Evolutionary conservation across 768 basidiomycete genomes (phyloP).

Genomic region (Auricularia auricula-judae): DNA sequence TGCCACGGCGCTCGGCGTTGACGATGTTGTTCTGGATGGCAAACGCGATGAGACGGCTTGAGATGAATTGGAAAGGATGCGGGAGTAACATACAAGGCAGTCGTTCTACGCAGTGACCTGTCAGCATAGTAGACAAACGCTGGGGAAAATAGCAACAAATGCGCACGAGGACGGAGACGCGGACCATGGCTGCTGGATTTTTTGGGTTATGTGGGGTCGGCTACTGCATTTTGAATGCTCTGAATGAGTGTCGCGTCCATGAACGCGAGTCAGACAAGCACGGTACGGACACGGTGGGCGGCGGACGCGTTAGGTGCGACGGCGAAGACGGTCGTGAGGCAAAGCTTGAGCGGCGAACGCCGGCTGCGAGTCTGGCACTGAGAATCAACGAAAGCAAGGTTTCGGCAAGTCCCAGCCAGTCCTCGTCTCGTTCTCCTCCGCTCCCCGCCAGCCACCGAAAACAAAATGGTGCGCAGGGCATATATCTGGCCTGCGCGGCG

Average conservation of each 20-base stretch:
- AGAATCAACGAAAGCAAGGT: neutral
- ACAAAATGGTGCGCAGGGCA: conserved; percentile 40
- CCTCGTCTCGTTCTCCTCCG: conserved; percentile 3
- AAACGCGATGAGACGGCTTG: too few species aligned
- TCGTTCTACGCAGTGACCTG: conserved; percentile 35
- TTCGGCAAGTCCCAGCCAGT: neutral
- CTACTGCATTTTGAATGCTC: conserved; percentile 28
- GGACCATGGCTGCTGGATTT: conserved; percentile 49
- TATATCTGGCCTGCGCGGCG: neutral
- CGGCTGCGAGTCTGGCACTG: neutral
- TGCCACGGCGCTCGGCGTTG: conserved; percentile 99
- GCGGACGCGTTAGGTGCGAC: conserved; percentile 14
- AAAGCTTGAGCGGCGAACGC: neutral
- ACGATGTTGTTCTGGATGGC: conserved; percentile 81
- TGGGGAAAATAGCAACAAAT: neutral
- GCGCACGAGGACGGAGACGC: conserved; percentile 69
- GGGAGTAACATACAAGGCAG: conserved; percentile 34
- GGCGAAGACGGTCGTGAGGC: neutral
- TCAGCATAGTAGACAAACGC: neutral
- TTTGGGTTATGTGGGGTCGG: neutral
- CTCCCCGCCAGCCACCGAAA: conserved; percentile 7
- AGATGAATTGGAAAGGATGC: too few species aligned
- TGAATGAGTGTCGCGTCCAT: conserved; percentile 77
- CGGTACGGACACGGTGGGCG: conserved; percentile 13
- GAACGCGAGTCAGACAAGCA: conserved; percentile 62